Conservation (phyloP, 148 eudicot genomes). For the Limonium bicolor region DNA sequence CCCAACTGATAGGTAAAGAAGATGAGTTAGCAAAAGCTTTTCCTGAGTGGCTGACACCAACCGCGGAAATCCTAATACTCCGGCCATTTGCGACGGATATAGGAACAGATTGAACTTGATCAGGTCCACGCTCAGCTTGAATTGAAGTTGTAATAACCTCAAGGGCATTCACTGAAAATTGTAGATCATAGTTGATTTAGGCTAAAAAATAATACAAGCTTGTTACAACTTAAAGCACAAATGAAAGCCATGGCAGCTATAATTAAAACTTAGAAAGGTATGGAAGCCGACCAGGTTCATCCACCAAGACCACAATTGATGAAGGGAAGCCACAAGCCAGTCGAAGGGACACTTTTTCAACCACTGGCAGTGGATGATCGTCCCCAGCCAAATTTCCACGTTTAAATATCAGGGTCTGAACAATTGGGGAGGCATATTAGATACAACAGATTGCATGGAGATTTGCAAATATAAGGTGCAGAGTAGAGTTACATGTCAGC, state of each 20-base stretch:
- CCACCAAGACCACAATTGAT: slow-evolving; percentile 51
- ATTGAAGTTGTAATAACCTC: slow-evolving; percentile 35
- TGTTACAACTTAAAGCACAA: slow-evolving; percentile 4
- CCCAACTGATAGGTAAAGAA: slow-evolving; percentile 60
- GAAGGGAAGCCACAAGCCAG: slow-evolving; percentile 59
- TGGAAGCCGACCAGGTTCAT: slow-evolving; percentile 46
- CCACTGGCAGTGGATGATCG: slow-evolving; percentile 55
- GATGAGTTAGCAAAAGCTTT: slow-evolving; percentile 85
- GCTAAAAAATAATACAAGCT: background rate
- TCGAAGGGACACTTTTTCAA: slow-evolving; percentile 42
- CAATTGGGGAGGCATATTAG: slow-evolving; percentile 3
- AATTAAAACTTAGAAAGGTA: slow-evolving; percentile 2
- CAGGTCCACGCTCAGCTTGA: slow-evolving; percentile 51
- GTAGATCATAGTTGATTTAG: no score
- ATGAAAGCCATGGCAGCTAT: background rate
- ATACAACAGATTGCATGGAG: slow-evolving; percentile 4
- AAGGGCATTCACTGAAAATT: slow-evolving; percentile 37
- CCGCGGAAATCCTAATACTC: slow-evolving; percentile 64
- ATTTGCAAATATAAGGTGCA: no score
- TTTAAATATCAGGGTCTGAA: slow-evolving; percentile 49
- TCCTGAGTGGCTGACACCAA: slow-evolving; percentile 51
- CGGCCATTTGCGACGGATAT: slow-evolving; percentile 76
- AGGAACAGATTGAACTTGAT: slow-evolving; percentile 36
- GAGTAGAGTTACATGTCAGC: no score
- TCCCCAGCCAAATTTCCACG: slow-evolving; percentile 84